Percentiles rank a stretch among this genome's conserved stretches.
Conservation (phyloP, 1,284 basidiomycete species). For the Rhodotorula sp. region DNA sequence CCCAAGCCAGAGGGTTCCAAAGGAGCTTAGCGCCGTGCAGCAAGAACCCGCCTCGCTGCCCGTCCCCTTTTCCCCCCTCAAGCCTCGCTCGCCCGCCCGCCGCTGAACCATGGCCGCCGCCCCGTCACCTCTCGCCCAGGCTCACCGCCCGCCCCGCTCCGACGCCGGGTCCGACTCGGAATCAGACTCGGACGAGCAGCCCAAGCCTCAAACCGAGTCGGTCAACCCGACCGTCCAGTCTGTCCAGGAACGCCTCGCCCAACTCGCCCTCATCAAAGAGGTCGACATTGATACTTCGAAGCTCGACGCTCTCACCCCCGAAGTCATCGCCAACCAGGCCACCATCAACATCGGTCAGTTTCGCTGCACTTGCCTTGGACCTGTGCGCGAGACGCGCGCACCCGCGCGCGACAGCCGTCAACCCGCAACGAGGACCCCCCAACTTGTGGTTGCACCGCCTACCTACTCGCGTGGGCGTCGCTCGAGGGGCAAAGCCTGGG, state of each 20-base stretch:
- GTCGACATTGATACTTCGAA: constrained; percentile 47
- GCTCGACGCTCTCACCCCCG: constrained; percentile 85
- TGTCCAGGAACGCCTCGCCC: constrained; percentile 1
- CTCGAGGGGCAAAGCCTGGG: no score
- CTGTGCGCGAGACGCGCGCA: no score
- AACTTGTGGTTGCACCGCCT: no score
- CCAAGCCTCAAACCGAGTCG: neutral
- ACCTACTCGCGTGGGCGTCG: no score
- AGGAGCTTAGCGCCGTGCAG: no score
- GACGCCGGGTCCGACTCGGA: constrained; percentile 17
- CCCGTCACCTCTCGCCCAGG: constrained; percentile 30
- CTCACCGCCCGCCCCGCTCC: constrained; percentile 24
- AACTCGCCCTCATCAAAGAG: constrained; percentile 37
- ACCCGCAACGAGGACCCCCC: no score
- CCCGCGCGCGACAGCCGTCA: no score
- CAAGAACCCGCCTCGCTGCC: neutral
- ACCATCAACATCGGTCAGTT: constrained; percentile 74
- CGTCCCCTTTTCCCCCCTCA: neutral
- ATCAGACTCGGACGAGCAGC: constrained; percentile 9
- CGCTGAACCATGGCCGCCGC: constrained; percentile 21
- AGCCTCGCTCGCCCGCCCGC: neutral
- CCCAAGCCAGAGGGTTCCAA: no score
- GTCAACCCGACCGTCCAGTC: constrained; percentile 10
- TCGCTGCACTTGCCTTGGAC: no score
- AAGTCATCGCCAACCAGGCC: constrained; percentile 97